phyloP scores from a whole-genome alignment of 169 alveolate genomes.

The Theileria parva region DNA sequence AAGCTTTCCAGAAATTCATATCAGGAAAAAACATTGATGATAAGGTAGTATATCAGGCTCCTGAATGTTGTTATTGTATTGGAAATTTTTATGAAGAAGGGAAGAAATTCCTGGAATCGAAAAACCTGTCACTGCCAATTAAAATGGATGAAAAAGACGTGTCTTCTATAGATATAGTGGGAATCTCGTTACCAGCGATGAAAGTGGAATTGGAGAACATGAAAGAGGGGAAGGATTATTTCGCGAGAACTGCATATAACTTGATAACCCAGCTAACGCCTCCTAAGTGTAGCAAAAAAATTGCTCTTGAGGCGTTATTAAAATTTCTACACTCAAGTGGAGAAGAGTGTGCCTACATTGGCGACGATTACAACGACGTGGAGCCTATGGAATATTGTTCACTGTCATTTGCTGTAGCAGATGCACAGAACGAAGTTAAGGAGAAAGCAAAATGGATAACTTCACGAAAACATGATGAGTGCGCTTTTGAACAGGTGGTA shows the following conservation, averaged over 20 bases:
- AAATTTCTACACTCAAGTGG: background rate
- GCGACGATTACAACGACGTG: constrained; percentile 41
- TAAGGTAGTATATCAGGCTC: too few species aligned
- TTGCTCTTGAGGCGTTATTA: background rate
- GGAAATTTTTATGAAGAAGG: too few species aligned
- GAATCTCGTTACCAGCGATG: too few species aligned
- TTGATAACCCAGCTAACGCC: background rate
- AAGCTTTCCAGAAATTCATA: background rate
- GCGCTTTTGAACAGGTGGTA: constrained; percentile 37
- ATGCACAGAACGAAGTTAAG: constrained; percentile 27
- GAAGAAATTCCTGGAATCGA: too few species aligned
- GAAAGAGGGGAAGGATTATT: too few species aligned
- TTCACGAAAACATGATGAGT: constrained; percentile 28
- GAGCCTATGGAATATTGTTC: constrained; percentile 31
- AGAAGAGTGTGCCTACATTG: constrained; percentile 44
- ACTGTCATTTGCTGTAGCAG: constrained; percentile 52
- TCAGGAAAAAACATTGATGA: too few species aligned
- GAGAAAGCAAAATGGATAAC: constrained; percentile 36
- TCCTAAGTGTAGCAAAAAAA: background rate
- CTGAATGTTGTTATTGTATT: too few species aligned
- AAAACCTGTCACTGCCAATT: too few species aligned
- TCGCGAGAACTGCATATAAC: too few species aligned
- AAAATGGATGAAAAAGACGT: too few species aligned
- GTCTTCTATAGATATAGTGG: too few species aligned
- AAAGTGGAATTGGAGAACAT: too few species aligned